Conservation (phyloP, 1,139 yeast genomes). For the Lodderomyces metapsilosis region DNA sequence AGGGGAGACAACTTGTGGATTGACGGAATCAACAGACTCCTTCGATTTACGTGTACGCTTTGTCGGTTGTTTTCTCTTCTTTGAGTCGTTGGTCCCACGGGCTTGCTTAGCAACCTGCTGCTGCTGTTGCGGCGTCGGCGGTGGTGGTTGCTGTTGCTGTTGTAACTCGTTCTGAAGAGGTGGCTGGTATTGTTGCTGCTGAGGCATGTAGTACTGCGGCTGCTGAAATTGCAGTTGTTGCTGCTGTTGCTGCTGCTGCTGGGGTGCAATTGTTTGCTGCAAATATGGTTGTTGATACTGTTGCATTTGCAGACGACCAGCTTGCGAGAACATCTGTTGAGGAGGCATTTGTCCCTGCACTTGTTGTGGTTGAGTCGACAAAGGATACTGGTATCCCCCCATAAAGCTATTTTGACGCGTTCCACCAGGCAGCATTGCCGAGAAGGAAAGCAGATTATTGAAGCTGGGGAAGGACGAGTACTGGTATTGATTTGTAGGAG, state of each 20-base stretch:
- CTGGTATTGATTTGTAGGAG: conserved; percentile 14
- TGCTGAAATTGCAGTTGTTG: conserved; percentile 5
- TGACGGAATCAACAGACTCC: conserved; percentile 1
- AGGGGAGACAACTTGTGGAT: conserved; percentile 1
- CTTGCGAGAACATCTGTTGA: conserved; percentile 9
- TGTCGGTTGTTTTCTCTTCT: conserved; percentile 1
- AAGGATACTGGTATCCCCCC: conserved; percentile 12
- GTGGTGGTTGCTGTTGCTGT: conserved; percentile 5
- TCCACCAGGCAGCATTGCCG: conserved; percentile 10
- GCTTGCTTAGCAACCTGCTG: no score
- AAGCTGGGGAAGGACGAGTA: conserved; percentile 13
- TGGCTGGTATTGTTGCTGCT: background rate
- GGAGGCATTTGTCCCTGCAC: conserved; percentile 12
- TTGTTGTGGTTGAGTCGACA: conserved; percentile 10
- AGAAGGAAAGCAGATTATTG: conserved; percentile 8
- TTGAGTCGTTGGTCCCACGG: background rate
- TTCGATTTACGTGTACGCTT: conserved; percentile 8
- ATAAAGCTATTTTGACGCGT: conserved; percentile 13
- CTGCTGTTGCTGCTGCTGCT: conserved; percentile 3
- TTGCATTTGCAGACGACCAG: conserved; percentile 7
- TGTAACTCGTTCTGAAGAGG: background rate
- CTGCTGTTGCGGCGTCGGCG: no score
- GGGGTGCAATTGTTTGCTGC: conserved; percentile 1
- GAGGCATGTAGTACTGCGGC: conserved; percentile 1
- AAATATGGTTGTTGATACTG: background rate